Conservation (phyloP, 768 basidiomycete species). For the Pleurotus ostreatus region DNA sequence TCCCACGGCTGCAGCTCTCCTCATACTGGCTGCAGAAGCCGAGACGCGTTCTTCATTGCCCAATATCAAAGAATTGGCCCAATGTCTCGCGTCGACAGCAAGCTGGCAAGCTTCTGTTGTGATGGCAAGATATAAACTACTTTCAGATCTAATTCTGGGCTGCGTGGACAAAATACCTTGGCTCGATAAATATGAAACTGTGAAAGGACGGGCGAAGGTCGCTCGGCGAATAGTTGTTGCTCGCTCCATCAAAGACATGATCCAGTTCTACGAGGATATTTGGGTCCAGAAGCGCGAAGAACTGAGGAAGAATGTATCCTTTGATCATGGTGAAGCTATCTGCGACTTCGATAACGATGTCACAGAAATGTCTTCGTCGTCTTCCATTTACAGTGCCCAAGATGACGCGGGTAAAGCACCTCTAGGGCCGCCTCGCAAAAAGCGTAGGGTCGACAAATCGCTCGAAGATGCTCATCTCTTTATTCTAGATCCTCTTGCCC, state of each 20-base stretch:
- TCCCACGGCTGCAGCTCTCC: conserved; percentile 62
- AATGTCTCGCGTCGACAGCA: conserved; percentile 47
- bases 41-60: conserved; percentile 51
- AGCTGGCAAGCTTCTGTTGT: conserved; percentile 50
- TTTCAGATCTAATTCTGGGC: conserved; percentile 56
- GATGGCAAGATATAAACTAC: conserved; percentile 63
- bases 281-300: conserved; percentile 39
- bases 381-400: not conserved
- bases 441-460: conserved; percentile 24
- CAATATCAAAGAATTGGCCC: conserved; percentile 53
- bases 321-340: conserved; percentile 30
- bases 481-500: conserved; percentile 54
- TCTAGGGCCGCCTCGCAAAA: conserved; percentile 20
- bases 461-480: conserved; percentile 49
- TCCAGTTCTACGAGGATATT: conserved; percentile 64
- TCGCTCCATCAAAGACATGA: conserved; percentile 62
- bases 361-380: not conserved
- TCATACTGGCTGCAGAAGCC: conserved; percentile 70
- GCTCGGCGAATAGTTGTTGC: conserved; percentile 64
- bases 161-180: conserved; percentile 70
- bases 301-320: conserved; percentile 29
- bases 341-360: conserved; percentile 13
- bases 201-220: conserved; percentile 52
- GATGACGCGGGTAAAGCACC: conserved; percentile 6
- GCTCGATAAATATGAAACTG: conserved; percentile 55